phyloP scores from a whole-genome alignment of 352 stramenopile species.

The Peronospora belbahrii region DNA sequence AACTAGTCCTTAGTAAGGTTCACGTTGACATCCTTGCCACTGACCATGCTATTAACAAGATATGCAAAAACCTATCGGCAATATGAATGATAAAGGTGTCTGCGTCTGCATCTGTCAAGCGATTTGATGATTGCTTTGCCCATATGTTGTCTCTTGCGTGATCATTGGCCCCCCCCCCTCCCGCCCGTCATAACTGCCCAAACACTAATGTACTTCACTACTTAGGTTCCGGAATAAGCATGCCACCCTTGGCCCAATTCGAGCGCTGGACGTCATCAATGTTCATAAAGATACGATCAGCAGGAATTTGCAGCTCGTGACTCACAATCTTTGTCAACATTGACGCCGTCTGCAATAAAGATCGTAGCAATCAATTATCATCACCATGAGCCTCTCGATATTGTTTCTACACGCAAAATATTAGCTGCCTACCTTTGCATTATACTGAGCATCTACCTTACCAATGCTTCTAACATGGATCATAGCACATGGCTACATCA shows the following conservation, averaged over 20 bases:
- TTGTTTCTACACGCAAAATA: neutral
- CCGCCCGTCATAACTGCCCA: too few relatives aligned
- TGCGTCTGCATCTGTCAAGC: too few relatives aligned
- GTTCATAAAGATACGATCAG: conserved; percentile 48
- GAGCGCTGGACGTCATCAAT: conserved; percentile 38
- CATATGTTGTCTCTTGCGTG: too few relatives aligned
- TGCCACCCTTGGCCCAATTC: conserved; percentile 40
- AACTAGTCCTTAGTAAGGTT: too few relatives aligned
- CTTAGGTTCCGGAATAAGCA: conserved; percentile 29
- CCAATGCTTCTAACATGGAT: conserved; percentile 46
- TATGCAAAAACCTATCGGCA: too few relatives aligned
- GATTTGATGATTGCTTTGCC: too few relatives aligned
- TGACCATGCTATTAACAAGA: too few relatives aligned
- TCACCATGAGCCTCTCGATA: neutral
- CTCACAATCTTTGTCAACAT: conserved; percentile 36
- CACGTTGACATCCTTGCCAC: too few relatives aligned
- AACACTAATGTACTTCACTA: conserved; percentile 13
- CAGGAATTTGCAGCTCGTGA: conserved; percentile 30
- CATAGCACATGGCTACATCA: conserved; percentile 44
- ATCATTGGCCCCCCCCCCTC: too few relatives aligned
- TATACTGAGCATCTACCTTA: conserved; percentile 41
- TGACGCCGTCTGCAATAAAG: conserved; percentile 28
- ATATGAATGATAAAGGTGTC: too few relatives aligned
- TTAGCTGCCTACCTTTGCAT: conserved; percentile 29
- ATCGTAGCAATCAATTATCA: neutral